Percentiles rank a stretch among this genome's conserved stretches.
phyloP scores from a whole-genome alignment of 2,329 filamentous ascomycete species.

The Colletotrichum incanum region DNA sequence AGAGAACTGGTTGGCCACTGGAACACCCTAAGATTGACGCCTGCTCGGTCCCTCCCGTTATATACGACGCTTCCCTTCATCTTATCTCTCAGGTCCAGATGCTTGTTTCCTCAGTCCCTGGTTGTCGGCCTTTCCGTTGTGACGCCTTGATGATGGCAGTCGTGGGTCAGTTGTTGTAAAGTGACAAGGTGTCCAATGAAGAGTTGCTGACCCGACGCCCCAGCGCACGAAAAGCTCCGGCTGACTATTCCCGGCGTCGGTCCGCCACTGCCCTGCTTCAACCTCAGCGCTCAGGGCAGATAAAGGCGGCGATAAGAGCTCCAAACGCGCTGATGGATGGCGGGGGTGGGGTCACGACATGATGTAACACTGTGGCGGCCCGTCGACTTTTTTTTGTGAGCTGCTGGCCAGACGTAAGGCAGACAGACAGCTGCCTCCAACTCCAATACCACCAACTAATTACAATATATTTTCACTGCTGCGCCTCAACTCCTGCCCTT shows the following conservation, averaged over 20 bases:
- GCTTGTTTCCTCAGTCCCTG: background rate
- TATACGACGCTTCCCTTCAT: background rate
- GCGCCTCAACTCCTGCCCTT: background rate
- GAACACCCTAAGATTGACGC: background rate
- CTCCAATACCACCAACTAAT: background rate
- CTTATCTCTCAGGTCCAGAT: too few relatives aligned
- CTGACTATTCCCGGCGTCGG: constrained; percentile 1
- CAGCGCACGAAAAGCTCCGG: background rate
- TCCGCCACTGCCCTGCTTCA: background rate
- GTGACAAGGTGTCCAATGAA: background rate
- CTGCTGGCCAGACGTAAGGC: background rate
- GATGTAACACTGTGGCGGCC: constrained; percentile 38
- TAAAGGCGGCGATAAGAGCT: constrained; percentile 37
- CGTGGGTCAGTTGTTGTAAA: background rate
- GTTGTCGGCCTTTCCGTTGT: background rate
- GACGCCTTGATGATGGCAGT: background rate
- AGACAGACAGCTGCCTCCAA: constrained; percentile 8
- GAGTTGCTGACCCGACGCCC: background rate
- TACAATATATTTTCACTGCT: background rate
- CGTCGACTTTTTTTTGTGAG: constrained; percentile 30
- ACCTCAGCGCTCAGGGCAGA: background rate
- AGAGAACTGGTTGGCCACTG: background rate
- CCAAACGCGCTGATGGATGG: constrained; percentile 11
- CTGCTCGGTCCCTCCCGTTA: background rate
- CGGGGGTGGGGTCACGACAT: constrained; percentile 40